Percentiles rank a stretch among this genome's conserved stretches.
phyloP scores from a whole-genome alignment of 257 asterid species.

The Nicotiana sylvestris region DNA sequence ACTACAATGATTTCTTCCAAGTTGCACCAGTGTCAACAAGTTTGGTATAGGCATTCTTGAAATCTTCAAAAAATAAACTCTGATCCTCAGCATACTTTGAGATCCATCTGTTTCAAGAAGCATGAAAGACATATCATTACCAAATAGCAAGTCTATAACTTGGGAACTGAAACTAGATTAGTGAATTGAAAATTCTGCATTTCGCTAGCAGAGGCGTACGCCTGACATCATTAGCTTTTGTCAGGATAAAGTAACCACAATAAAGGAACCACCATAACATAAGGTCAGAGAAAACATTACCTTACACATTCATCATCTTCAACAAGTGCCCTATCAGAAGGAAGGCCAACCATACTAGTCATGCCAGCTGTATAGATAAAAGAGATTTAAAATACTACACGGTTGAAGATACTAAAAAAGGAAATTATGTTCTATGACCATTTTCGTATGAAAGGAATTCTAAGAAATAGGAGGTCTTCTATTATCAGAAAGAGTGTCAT shows the following conservation, averaged over 20 bases:
- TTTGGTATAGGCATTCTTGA: conserved; percentile 61
- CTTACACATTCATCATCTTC: conserved; percentile 77
- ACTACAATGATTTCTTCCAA: conserved; percentile 45
- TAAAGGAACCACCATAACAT: not conserved
- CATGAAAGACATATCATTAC: not conserved
- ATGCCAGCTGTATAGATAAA: conserved; percentile 45
- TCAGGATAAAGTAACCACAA: not conserved
- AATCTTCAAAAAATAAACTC: conserved; percentile 69
- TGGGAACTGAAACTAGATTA: not conserved
- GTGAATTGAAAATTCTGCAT: not conserved
- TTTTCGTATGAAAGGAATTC: not conserved
- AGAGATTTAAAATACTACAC: not conserved
- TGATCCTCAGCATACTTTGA: conserved; percentile 78
- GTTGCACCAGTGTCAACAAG: conserved; percentile 78
- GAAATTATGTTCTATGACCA: not conserved
- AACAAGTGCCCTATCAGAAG: conserved; percentile 80
- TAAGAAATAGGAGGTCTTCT: not conserved
- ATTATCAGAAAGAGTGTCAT: not conserved
- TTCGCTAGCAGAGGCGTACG: not conserved
- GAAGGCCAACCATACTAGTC: conserved; percentile 90
- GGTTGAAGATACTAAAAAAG: not conserved
- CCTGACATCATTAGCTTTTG: not conserved
- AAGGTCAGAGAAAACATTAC: conserved; percentile 24
- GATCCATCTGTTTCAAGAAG: conserved; percentile 60
- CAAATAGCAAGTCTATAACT: not conserved